phyloP scores from a whole-genome alignment of 1,284 basidiomycete species.

The Trichosporon faecale region DNA sequence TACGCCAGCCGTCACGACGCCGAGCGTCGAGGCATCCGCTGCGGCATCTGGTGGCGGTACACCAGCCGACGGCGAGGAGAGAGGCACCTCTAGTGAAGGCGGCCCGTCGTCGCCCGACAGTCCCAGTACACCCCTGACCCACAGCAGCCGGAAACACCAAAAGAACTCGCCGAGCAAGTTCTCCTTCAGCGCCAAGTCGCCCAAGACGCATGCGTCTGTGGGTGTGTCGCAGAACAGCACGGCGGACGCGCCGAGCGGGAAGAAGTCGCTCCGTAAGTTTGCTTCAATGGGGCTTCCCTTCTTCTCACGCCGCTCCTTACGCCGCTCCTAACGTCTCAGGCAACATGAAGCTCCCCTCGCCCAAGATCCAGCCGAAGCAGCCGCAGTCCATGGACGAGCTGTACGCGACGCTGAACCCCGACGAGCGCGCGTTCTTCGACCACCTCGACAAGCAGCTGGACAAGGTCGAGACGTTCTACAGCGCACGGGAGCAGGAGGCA shows the following conservation, averaged over 20 bases:
- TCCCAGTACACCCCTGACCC: not conserved
- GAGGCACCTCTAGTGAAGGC: not conserved
- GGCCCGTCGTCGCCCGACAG: not conserved
- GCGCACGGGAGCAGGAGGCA: conserved; percentile 69
- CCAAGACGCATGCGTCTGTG: conserved; percentile 11
- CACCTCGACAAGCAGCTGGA: conserved; percentile 70
- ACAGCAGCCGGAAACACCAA: not conserved
- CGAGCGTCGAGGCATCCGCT: too few species aligned
- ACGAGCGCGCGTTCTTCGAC: conserved; percentile 69
- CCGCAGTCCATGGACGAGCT: conserved; percentile 41
- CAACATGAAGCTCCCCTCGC: conserved; percentile 38
- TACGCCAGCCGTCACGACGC: too few species aligned
- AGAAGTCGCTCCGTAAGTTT: conserved; percentile 21
- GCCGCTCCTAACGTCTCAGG: conserved; percentile 24
- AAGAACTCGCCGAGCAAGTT: not conserved
- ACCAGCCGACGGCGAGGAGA: not conserved
- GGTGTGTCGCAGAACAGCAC: conserved; percentile 13
- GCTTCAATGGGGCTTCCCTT: not conserved
- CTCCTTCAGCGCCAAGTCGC: not conserved
- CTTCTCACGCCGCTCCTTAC: not conserved
- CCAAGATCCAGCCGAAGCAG: conserved; percentile 27
- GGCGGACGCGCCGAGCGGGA: conserved; percentile 18
- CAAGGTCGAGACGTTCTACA: conserved; percentile 80
- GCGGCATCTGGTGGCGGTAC: too few species aligned
- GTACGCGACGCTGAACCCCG: conserved; percentile 50